Conservation (phyloP, 2,329 filamentous ascomycete genomes). For the Diaporthe ampelina region DNA sequence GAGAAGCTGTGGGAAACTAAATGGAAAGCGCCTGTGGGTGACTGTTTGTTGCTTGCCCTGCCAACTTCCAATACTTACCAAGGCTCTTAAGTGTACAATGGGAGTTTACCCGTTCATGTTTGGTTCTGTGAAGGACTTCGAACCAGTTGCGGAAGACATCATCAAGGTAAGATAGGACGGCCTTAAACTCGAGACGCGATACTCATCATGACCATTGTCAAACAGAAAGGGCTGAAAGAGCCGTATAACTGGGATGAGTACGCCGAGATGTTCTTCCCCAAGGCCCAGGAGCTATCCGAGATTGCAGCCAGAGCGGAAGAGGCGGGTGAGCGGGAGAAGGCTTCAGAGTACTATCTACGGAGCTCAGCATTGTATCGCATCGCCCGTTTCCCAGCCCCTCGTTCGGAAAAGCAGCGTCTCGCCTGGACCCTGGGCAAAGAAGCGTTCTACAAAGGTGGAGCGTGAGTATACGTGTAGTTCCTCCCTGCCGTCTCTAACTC, state of each 20-base stretch:
- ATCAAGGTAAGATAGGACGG: slow-evolving; percentile 53
- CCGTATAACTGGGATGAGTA: slow-evolving; percentile 61
- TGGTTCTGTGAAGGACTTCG: slow-evolving; percentile 76
- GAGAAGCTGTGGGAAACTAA: slow-evolving; percentile 80
- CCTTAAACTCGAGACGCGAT: too few species aligned
- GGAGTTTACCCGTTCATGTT: slow-evolving; percentile 77
- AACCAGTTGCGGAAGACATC: slow-evolving; percentile 74
- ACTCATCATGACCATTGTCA: neutral
- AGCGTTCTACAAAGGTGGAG: slow-evolving; percentile 72
- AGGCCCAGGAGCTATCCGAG: slow-evolving; percentile 68
- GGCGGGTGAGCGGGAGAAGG: slow-evolving; percentile 63
- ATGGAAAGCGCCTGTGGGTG: slow-evolving; percentile 76
- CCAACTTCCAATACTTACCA: neutral
- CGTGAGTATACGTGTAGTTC: slow-evolving; percentile 9
- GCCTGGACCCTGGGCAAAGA: slow-evolving; percentile 74
- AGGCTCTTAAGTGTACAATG: slow-evolving; percentile 22
- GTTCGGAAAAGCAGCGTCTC: slow-evolving; percentile 64
- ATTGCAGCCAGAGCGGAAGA: slow-evolving; percentile 65
- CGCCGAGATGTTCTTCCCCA: slow-evolving; percentile 73
- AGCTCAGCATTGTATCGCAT: slow-evolving; percentile 82
- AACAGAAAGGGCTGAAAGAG: slow-evolving; percentile 33
- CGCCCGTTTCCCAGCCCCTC: slow-evolving; percentile 75
- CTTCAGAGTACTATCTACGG: slow-evolving; percentile 72
- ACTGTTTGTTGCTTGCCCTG: too few species aligned
- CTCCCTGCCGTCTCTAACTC: too few species aligned